Evolutionary conservation across 805 yeast genomes (phyloP).

Genomic region (Monosporozyma aquatica): DNA sequence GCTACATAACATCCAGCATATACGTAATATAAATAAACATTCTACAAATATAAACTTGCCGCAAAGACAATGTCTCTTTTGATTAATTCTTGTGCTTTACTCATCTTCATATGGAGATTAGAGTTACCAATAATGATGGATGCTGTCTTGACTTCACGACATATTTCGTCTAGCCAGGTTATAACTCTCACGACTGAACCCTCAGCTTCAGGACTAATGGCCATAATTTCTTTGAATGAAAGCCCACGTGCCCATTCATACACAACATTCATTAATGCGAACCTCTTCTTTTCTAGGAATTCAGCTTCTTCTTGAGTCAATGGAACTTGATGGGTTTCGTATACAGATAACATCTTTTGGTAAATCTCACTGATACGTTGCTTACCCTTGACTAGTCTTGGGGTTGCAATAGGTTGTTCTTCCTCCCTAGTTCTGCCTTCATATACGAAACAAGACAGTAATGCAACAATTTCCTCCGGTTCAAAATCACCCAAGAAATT

Average conservation of each 20-base stretch:
- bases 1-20: too few relatives aligned
- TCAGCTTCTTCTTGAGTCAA: conserved; percentile 78
- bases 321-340: conserved; percentile 57
- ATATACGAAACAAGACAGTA: conserved; percentile 83
- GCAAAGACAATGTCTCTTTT: conserved; percentile 96
- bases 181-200: conserved; percentile 96
- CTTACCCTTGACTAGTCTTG: conserved; percentile 68
- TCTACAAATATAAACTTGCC: conserved; percentile 76
- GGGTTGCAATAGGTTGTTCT: conserved; percentile 58
- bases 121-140: conserved; percentile 93
- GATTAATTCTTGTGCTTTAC: conserved; percentile 85
- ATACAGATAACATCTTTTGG: conserved; percentile 49
- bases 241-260: conserved; percentile 98
- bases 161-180: conserved; percentile 86
- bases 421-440: conserved; percentile 64
- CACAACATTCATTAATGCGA: conserved; percentile 85
- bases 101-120: conserved; percentile 79
- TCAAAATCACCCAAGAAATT: conserved; percentile 89
- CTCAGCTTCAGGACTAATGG: conserved; percentile 80
- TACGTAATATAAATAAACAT: neutral
- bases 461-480: conserved; percentile 94
- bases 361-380: conserved; percentile 63
- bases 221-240: conserved; percentile 86
- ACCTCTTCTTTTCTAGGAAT: conserved; percentile 73
- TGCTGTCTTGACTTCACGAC: conserved; percentile 89